Evolutionary conservation across 441 rosid species (phyloP), one percentile per base, ranked within the genome.

Genomic region (Populus hybrid): DNA sequence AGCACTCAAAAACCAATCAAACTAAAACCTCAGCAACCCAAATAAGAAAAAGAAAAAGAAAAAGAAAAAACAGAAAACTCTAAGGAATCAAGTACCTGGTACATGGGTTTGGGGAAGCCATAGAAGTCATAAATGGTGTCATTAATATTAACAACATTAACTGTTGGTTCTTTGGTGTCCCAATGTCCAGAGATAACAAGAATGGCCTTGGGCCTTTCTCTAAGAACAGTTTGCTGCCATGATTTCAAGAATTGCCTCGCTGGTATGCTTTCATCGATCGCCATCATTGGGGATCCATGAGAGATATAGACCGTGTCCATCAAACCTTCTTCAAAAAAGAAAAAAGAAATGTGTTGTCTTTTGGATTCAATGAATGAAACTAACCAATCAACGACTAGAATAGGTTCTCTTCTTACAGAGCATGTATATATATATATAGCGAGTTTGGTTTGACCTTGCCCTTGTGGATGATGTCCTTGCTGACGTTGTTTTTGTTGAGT

Each of bases 151-250:
- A 90, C 89, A 73, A 83, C 82, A 82, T 89, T 93, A 77, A 93
- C 88, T 9, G 91, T 24, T 63, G 97, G 97, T 26, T 18, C 68
- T 10, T 81, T 54, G 35, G 97, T 92, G 84, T 92, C 95, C 98
- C 98, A 91, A 79, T 94, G 97, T 23, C 90, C 95, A 9, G 97
- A 94, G 75, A 94, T 79, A 34, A 91, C 68, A 14, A 94, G 86
- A 54, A 94, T 92, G 32, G 95, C 84, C 50, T 82, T 88, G 79
- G 97, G 98, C 63, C 67, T 87, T 11, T 82, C 83, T 0, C 73
- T 20, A 12, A 86, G 54, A 64, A 85, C 46, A 40, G 46, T 77
- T 18, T 83, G 57, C 36, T 81, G 82, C 94, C 94, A 94, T 8
- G 92, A 81, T 80, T 75, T 28, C 77, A 92, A 82, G 88, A 92